Evolutionary conservation across 73 alveolate species (phyloP), one percentile per base, ranked within the genome.

Genomic region (Tetrahymena elliotti): DNA sequence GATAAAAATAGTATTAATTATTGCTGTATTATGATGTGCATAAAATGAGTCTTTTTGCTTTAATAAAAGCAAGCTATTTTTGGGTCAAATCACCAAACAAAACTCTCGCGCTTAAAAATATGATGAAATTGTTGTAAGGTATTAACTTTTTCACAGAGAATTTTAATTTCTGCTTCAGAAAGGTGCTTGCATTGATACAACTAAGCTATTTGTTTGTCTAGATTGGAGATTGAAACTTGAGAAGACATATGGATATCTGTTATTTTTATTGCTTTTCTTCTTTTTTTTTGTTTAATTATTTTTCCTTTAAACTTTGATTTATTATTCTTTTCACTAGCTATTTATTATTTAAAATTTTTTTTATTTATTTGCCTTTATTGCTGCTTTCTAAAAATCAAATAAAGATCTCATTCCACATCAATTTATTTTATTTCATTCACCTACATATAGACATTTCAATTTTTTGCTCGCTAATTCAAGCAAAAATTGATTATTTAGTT

Each of bases 111-210:
- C 34, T 27, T 68, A 68, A 68, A 68, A 27, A 31, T 27, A 68
- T 22, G 88, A 68, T n/a, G 88, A 68, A 68, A 68, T 98, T 9
- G 36, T 68, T 68, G 16, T 68, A 68, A 68, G 88, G 88, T 68
- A 68, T 68, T 68, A 68, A 68, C 99, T 95, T 97, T 95, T 93
- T 98, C 99, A 84, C 99, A 98, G 53, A 98, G 98, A 34, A 93
- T 94, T 95, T 96, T 97, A 92, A 98, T 98, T 94, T 98, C 99
- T 52, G 92, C 95, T 97, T 98, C 99, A 84, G 97, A 82, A 53
- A 97, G 97, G 39, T 98, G 98, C 84, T 83, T 84, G 96, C 98
- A 96, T 84, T 83, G 53, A 92, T 53, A 93, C 27, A 96, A 88
- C 88, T 68, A 68, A 68, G 88, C 88, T 68, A 68, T 68, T 68